Conservation (phyloP, 2,329 filamentous ascomycete genomes). For the Pseudogymnoascus destructans region DNA sequence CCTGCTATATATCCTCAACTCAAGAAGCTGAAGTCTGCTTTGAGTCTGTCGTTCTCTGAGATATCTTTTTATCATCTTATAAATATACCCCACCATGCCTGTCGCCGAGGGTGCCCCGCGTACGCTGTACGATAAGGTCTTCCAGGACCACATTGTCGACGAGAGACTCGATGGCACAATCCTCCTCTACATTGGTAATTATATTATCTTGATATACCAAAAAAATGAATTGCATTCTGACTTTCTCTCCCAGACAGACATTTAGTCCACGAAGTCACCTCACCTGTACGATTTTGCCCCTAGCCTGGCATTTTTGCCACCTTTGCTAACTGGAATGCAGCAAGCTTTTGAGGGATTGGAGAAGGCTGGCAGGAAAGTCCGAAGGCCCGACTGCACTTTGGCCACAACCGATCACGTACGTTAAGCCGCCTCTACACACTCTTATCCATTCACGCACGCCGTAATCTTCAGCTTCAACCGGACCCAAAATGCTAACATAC, state of each 20-base stretch:
- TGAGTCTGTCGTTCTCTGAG: not conserved
- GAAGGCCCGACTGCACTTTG: conserved; percentile 90
- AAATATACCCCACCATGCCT: conserved; percentile 49
- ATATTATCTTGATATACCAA: conserved; percentile 7
- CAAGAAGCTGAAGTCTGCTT: not conserved
- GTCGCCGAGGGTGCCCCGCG: conserved; percentile 56
- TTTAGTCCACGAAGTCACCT: conserved; percentile 96
- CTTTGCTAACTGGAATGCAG: conserved; percentile 31
- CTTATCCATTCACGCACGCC: not conserved
- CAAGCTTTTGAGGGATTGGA: conserved; percentile 95
- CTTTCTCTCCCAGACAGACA: conserved; percentile 55
- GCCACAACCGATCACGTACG: conserved; percentile 93
- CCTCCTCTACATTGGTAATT: conserved; percentile 76
- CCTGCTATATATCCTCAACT: not conserved
- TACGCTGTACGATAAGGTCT: conserved; percentile 96
- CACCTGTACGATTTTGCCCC: conserved; percentile 50
- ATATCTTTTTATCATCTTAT: not conserved
- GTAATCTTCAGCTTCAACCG: not conserved
- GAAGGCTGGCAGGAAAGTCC: conserved; percentile 76
- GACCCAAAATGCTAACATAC: conserved; percentile 16
- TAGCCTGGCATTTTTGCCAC: not conserved
- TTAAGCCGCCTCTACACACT: conserved; percentile 16
- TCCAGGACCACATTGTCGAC: conserved; percentile 86
- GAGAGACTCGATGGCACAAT: conserved; percentile 89
- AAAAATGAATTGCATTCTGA: conserved; percentile 14